Evolutionary conservation across 2,329 filamentous ascomycete genomes (phyloP).

Genomic region (Calonectria fujianensis): DNA sequence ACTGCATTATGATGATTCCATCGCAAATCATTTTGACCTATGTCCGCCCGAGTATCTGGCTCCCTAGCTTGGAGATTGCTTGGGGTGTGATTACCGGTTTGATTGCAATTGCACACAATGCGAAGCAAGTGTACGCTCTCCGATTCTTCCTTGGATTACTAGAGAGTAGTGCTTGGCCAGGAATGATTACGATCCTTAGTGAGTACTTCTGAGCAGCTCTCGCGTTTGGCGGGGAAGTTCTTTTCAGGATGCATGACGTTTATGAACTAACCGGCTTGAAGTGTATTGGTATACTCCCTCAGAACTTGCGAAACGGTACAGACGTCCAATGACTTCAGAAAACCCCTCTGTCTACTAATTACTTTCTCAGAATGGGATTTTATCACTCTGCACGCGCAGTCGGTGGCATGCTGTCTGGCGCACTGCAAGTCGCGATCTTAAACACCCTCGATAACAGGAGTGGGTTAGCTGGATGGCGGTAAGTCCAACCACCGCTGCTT

Average conservation of each 20-base stretch:
- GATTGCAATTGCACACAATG: slow-evolving; percentile 59
- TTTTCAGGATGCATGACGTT: neutral
- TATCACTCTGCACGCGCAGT: slow-evolving; percentile 64
- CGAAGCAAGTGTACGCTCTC: slow-evolving; percentile 59
- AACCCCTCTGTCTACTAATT: neutral
- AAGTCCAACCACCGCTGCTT: neutral
- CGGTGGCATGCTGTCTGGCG: slow-evolving; percentile 66
- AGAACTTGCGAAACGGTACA: slow-evolving; percentile 39
- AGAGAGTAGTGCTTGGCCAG: slow-evolving; percentile 60
- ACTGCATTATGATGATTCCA: slow-evolving; percentile 68
- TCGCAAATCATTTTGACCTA: slow-evolving; percentile 62
- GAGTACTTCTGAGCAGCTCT: neutral
- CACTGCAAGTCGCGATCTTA: slow-evolving; percentile 65
- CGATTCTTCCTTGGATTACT: slow-evolving; percentile 64
- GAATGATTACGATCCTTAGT: slow-evolving; percentile 60
- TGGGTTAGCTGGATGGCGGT: slow-evolving; percentile 65
- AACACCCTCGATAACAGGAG: slow-evolving; percentile 60
- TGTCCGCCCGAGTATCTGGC: slow-evolving; percentile 61
- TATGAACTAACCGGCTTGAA: neutral
- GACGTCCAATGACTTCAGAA: neutral
- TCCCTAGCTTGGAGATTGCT: slow-evolving; percentile 59
- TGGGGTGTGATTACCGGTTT: slow-evolving; percentile 53
- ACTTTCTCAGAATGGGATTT: slow-evolving; percentile 58
- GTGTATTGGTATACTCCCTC: slow-evolving; percentile 44
- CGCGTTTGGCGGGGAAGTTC: neutral